A percentile compares a stretch with the other conserved stretches of the same genome.
Evolutionary conservation across 345 rosid genomes (phyloP).

Genomic region (Populus deltoides): DNA sequence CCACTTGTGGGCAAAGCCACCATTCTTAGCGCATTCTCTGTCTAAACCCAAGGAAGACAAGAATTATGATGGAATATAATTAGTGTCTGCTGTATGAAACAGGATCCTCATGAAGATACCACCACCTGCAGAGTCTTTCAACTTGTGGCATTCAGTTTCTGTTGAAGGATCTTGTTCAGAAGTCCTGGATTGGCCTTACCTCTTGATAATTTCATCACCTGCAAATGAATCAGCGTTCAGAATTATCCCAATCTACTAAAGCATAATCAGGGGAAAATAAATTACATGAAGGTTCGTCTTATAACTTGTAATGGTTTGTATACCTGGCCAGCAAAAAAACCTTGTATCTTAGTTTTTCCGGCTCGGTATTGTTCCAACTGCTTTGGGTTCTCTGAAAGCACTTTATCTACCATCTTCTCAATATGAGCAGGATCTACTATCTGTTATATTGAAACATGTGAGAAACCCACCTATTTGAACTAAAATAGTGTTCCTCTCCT

Average conservation of each 20-base stretch:
- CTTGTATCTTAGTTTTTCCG: conserved; percentile 85
- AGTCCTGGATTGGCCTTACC: conserved; percentile 90
- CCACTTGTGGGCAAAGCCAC: not conserved
- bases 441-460: conserved; percentile 37
- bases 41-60: not conserved
- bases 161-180: conserved; percentile 71
- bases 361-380: conserved; percentile 82
- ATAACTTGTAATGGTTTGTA: not conserved
- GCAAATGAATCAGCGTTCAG: conserved; percentile 19
- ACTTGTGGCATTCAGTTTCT: conserved; percentile 60
- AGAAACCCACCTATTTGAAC: not conserved
- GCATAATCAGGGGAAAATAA: not conserved
- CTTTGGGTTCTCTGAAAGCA: conserved; percentile 69
- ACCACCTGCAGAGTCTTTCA: conserved; percentile 24
- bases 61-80: not conserved
- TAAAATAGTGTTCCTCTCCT: not conserved
- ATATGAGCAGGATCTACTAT: conserved; percentile 76
- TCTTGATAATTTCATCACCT: conserved; percentile 90
- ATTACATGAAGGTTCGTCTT: not conserved
- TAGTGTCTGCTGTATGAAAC: not conserved
- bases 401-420: conserved; percentile 72
- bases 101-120: not conserved
- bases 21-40: not conserved
- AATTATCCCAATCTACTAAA: no score
- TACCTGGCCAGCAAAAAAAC: conserved; percentile 95